Evolutionary conservation across 805 yeast species (phyloP).

Genomic region (Brettanomyces anomalus): DNA sequence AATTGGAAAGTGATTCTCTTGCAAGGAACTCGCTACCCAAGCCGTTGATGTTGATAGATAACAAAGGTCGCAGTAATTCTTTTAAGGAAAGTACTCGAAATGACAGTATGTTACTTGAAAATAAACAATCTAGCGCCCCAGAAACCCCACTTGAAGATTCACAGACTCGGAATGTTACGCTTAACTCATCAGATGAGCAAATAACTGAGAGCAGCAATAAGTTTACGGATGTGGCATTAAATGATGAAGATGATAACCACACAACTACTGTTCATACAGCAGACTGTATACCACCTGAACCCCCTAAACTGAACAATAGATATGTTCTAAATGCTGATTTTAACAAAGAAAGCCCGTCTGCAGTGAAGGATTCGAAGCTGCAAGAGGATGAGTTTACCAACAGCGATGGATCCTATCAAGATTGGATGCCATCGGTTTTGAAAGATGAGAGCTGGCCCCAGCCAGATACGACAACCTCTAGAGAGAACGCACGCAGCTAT

Average conservation of each 20-base stretch:
- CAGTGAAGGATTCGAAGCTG: not conserved
- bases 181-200: too few relatives aligned
- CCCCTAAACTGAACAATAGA: slow-evolving; percentile 3
- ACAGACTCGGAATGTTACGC: too few relatives aligned
- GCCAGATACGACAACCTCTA: not conserved
- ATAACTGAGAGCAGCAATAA: too few relatives aligned
- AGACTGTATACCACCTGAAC: slow-evolving; percentile 11
- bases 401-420: slow-evolving; percentile 1
- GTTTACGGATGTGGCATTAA: too few relatives aligned
- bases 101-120: too few relatives aligned
- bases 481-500: not conserved
- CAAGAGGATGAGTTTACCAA: not conserved
- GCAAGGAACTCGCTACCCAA: too few relatives aligned
- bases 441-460: slow-evolving; percentile 12
- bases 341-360: slow-evolving; percentile 2
- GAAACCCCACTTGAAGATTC: too few relatives aligned
- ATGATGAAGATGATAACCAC: not conserved
- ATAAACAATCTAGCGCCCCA: too few relatives aligned
- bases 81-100: not conserved
- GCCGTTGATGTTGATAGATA: too few relatives aligned
- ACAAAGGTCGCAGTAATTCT: too few relatives aligned
- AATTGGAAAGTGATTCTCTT: too few relatives aligned
- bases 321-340: slow-evolving; percentile 7
- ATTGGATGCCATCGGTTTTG: slow-evolving; percentile 3
- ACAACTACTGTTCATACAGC: slow-evolving; percentile 16